Evolutionary conservation across 306 rosid species (phyloP), one percentile per base, ranked within the genome.

Genomic region (Glycine latifolia): DNA sequence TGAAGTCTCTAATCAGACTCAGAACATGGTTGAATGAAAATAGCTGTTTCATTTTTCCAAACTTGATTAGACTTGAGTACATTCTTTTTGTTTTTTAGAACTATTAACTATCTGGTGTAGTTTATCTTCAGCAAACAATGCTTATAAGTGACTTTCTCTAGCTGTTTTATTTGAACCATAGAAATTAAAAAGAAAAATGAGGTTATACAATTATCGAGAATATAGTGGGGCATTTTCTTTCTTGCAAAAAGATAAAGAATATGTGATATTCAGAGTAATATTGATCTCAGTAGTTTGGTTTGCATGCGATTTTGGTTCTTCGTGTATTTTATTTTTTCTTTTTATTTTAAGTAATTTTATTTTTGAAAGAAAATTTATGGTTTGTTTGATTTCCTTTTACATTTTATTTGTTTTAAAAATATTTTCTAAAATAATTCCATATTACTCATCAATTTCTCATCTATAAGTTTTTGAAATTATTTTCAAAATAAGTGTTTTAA

Each of bases 1-100:
- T 20, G 76, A 68, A 44, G 87, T 62, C 46, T 41, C 86, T 1
- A 78, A 67, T 62, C 84, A 78, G 77, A 81, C 71, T 37, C 71
- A 65, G 67, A 5, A 87, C 79, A 61, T 61, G 66, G 73, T 81
- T 49, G 90, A 84, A 81, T 85, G 77, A 79, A 81, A 67, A 26
- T 26, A 26, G 31, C 73, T 56, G 77, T 41, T 76, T 85, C 77
- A 81, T 72, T 58, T 85, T 82, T 66, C 15, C 79, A 26, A 49
- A 65, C 56, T 14, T 20, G 14, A 65, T 71, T 69, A 17, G 83
- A 77, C 54, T 71, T 16, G 10, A 10, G 7, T 33, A 73, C 77
- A 35, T 48, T 33, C 2, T 35, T 35, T 26, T 71, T 10, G 39
- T 11, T 26, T 46, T 37, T 63, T 35, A 9, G 13, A 75, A 83